These are phyloP conservation scores for Physaria fendleri DNA, from an alignment of 345 rosid species.

Conservation along the genomic window DNA sequence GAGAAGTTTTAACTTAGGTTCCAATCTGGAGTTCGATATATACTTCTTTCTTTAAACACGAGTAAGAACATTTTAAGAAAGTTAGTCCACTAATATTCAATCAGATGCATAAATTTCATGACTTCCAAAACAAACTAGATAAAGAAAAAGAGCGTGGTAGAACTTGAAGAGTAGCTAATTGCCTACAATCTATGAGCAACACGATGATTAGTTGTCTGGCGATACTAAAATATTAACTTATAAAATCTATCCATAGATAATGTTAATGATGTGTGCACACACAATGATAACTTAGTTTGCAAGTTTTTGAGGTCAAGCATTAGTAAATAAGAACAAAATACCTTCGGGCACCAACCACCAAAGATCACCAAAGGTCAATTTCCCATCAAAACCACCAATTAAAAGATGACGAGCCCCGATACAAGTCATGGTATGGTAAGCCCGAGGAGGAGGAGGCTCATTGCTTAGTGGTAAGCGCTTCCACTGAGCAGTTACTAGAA, in stretches of 20 bases:
- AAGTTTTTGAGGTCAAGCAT: constrained; percentile 3
- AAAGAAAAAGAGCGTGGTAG: neutral
- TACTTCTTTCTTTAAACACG: neutral
- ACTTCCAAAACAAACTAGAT: neutral
- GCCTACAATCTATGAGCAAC: neutral
- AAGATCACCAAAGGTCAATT: constrained; percentile 76
- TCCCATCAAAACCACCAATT: constrained; percentile 96
- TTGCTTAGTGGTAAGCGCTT: constrained; percentile 61
- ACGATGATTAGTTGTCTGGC: neutral
- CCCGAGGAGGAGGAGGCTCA: constrained; percentile 87
- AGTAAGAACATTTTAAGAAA: neutral
- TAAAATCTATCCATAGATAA: neutral
- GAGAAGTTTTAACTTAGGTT: neutral
- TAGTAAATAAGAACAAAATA: constrained; percentile 23
- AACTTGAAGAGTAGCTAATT: neutral
- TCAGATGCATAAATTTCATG: neutral
- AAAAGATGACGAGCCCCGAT: constrained; percentile 74
- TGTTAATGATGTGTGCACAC: neutral
- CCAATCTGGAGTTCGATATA: neutral
- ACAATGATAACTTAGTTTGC: neutral
- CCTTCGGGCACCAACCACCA: constrained; percentile 99
- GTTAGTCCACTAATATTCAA: neutral
- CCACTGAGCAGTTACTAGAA: constrained; percentile 89
- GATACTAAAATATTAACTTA: neutral
- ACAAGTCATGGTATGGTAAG: constrained; percentile 78